Evolutionary conservation across 768 basidiomycete species (phyloP).

Genomic region (Mycena albidolilacea): DNA sequence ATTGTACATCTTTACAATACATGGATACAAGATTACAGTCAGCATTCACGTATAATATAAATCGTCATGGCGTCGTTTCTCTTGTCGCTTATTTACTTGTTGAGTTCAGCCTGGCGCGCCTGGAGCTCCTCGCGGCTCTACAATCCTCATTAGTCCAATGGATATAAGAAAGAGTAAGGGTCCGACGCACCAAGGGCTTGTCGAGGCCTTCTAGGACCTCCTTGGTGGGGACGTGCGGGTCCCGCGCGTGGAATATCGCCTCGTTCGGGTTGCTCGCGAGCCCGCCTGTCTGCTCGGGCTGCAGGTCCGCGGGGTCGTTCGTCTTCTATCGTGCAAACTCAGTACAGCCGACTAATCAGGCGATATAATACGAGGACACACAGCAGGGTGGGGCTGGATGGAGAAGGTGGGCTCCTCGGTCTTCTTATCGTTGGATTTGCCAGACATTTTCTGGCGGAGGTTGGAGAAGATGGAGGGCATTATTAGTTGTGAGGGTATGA

Average conservation of each 20-base stretch:
- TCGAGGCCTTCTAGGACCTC: conserved; percentile 62
- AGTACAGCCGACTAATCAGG: not conserved
- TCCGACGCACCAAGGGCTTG: conserved; percentile 59
- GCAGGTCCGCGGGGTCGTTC: conserved; percentile 71
- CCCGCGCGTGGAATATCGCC: conserved; percentile 65
- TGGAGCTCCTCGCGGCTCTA: conserved; percentile 69
- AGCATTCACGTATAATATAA: conserved; percentile 13
- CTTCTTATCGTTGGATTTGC: conserved; percentile 25
- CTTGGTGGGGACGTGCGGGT: conserved; percentile 64
- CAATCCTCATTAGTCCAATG: not conserved
- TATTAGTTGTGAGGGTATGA: conserved; percentile 11
- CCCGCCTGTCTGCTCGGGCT: conserved; percentile 52
- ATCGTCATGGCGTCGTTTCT: not conserved
- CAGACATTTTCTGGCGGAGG: conserved; percentile 33
- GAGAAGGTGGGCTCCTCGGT: conserved; percentile 58
- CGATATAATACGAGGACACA: conserved; percentile 43
- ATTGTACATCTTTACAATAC: conserved; percentile 34
- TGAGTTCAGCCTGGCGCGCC: conserved; percentile 63
- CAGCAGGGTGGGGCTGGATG: conserved; percentile 77
- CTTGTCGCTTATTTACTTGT: conserved; percentile 46
- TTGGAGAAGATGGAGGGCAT: conserved; percentile 38
- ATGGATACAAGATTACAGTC: conserved; percentile 25
- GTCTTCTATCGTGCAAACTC: conserved; percentile 58
- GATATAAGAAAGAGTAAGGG: not conserved
- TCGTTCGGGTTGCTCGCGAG: conserved; percentile 57